phyloP scores from a whole-genome alignment of 1,284 basidiomycete genomes.

The Marasmius oreades region DNA sequence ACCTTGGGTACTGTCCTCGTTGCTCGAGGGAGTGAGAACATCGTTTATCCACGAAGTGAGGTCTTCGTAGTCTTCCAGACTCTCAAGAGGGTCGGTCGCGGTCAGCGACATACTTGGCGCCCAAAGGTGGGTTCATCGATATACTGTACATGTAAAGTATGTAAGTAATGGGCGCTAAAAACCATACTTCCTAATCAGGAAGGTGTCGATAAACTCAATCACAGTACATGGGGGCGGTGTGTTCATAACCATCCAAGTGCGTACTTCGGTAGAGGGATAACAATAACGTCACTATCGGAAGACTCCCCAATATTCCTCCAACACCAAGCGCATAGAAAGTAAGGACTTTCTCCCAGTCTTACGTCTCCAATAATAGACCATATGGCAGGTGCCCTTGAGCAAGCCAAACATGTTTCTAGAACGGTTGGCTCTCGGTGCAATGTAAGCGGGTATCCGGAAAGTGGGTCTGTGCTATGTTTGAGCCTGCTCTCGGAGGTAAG shows the following conservation, averaged over 20 bases:
- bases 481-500: slow-evolving; percentile 36
- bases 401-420: slow-evolving; percentile 62
- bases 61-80: slow-evolving; percentile 40
- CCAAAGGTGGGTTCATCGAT: background rate
- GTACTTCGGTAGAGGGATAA: slow-evolving; percentile 50
- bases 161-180: no score
- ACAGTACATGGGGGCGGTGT: no score
- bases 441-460: slow-evolving; percentile 60
- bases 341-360: slow-evolving; percentile 73
- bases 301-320: slow-evolving; percentile 67
- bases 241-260: slow-evolving; percentile 26
- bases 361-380: slow-evolving; percentile 65
- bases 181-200: no score
- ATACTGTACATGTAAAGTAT: no score
- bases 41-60: slow-evolving; percentile 68
- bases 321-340: slow-evolving; percentile 65
- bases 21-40: slow-evolving; percentile 37
- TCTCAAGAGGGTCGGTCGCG: slow-evolving; percentile 13
- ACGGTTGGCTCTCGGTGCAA: slow-evolving; percentile 59
- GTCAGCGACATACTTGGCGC: slow-evolving; percentile 6
- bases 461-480: slow-evolving; percentile 51
- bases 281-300: slow-evolving; percentile 38
- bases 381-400: slow-evolving; percentile 64
- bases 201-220: no score
- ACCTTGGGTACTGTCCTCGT: slow-evolving; percentile 17